phyloP scores from a whole-genome alignment of 2,329 filamentous ascomycete genomes.

The Cladophialophora carrionii region DNA sequence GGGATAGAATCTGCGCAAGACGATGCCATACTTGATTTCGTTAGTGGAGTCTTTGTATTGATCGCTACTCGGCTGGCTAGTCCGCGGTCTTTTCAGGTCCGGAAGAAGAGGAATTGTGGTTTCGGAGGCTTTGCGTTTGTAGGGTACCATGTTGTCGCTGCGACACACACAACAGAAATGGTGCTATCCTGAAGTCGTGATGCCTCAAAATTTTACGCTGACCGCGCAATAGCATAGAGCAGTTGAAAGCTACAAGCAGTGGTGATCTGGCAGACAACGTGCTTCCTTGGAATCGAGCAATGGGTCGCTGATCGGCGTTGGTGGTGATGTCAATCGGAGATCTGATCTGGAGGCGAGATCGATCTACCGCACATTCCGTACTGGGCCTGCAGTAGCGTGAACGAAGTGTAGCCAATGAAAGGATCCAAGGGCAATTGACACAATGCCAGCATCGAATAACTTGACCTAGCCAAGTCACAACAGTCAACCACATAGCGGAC shows the following conservation, averaged over 20 bases:
- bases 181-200: neutral
- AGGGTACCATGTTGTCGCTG: constrained; percentile 4
- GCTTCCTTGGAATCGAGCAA: neutral
- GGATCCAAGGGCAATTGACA: neutral
- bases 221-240: neutral
- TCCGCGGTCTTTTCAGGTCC: constrained; percentile 13
- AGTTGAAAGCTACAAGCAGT: neutral
- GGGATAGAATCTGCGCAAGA: constrained; percentile 77
- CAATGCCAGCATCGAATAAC: neutral
- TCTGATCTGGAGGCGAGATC: constrained; percentile 19
- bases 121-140: constrained; percentile 26
- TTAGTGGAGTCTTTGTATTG: constrained; percentile 34
- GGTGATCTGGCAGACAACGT: neutral
- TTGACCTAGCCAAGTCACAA: neutral
- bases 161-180: neutral
- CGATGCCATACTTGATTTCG: constrained; percentile 61
- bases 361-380: neutral
- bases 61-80: neutral
- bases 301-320: neutral
- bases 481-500: neutral
- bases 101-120: neutral
- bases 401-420: neutral
- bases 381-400: neutral
- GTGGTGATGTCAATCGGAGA: constrained; percentile 21
- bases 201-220: neutral